These are phyloP conservation scores for Pelargonium cotyledonis DNA, from an alignment of 441 rosid genomes.

Conservation along the genomic window DNA sequence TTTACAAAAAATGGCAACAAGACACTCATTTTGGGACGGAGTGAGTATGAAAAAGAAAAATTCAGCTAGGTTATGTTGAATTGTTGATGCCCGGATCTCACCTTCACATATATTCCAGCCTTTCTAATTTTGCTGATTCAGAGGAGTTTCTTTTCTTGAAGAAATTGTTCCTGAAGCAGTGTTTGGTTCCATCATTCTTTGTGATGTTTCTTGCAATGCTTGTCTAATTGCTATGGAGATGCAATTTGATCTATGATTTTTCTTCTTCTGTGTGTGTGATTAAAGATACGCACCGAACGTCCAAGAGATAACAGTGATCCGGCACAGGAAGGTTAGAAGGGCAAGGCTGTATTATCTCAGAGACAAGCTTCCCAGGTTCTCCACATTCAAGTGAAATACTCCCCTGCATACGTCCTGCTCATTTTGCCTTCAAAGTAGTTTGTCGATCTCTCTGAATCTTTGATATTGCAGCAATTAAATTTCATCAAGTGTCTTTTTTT, in stretches of 20 bases:
- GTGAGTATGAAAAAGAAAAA: not conserved
- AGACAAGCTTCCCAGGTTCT: constrained; percentile 87
- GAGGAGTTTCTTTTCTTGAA: not conserved
- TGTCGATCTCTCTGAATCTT: not conserved
- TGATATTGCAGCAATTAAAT: constrained; percentile 13
- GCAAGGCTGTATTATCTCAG: constrained; percentile 80
- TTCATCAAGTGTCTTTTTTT: not conserved
- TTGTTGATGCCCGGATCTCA: not conserved
- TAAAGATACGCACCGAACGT: constrained; percentile 74
- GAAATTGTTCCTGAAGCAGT: not conserved
- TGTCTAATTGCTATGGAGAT: not conserved
- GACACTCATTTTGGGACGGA: no score
- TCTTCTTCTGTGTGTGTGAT: not conserved
- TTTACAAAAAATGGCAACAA: no score
- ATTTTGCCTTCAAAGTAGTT: constrained; percentile 9
- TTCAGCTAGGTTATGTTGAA: not conserved
- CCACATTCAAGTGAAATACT: constrained; percentile 65
- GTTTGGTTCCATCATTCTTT: not conserved
- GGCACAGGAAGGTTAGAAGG: constrained; percentile 80
- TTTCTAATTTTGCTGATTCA: not conserved
- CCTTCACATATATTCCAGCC: not conserved
- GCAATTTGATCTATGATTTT: not conserved
- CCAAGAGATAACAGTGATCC: constrained; percentile 67
- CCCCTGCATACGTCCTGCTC: constrained; percentile 9
- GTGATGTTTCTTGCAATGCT: not conserved